A percentile compares a stretch with the other conserved stretches of the same genome.
Conservation (phyloP, 768 basidiomycete genomes). For the Termitomyces sp. region DNA sequence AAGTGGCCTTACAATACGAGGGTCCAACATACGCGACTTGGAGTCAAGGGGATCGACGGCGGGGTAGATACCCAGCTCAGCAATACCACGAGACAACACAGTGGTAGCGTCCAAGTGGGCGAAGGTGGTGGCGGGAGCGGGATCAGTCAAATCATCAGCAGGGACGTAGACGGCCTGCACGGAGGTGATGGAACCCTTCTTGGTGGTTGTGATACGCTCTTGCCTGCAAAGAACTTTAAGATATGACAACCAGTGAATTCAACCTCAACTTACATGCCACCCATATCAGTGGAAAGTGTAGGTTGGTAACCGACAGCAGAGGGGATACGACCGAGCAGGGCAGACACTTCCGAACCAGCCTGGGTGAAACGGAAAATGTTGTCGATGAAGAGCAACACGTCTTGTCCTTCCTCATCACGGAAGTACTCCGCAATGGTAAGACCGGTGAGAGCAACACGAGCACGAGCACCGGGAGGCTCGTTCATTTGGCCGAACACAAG, state of each 20-base stretch:
- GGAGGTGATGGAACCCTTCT: slow-evolving; percentile 99
- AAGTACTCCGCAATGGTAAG: slow-evolving; percentile 99
- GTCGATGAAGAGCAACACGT: slow-evolving; percentile 99
- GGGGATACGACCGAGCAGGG: slow-evolving; percentile 99
- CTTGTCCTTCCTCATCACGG: slow-evolving; percentile 99
- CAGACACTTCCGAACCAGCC: slow-evolving; percentile 99
- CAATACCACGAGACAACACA: slow-evolving; percentile 98
- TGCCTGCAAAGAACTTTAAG: slow-evolving; percentile 52
- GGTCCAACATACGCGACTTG: slow-evolving; percentile 99
- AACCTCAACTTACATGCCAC: slow-evolving; percentile 78
- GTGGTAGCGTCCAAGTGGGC: slow-evolving; percentile 99
- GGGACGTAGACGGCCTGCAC: slow-evolving; percentile 99
- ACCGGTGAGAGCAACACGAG: slow-evolving; percentile 99
- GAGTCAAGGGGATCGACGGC: slow-evolving; percentile 99
- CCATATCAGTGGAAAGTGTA: slow-evolving; percentile 99
- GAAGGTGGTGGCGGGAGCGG: slow-evolving; percentile 98
- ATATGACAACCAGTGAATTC: slow-evolving; percentile 3
- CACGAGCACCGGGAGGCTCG: slow-evolving; percentile 99
- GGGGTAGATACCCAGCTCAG: slow-evolving; percentile 98
- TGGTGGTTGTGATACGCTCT: slow-evolving; percentile 99
- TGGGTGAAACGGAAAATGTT: slow-evolving; percentile 99
- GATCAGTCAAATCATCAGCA: slow-evolving; percentile 99
- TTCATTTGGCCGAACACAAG: slow-evolving; percentile 99
- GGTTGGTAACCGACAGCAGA: slow-evolving; percentile 99
- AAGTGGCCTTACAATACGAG: slow-evolving; percentile 80